Evolutionary conservation across 805 yeast genomes (phyloP).

Genomic region (Saccharomycopsis sp.): DNA sequence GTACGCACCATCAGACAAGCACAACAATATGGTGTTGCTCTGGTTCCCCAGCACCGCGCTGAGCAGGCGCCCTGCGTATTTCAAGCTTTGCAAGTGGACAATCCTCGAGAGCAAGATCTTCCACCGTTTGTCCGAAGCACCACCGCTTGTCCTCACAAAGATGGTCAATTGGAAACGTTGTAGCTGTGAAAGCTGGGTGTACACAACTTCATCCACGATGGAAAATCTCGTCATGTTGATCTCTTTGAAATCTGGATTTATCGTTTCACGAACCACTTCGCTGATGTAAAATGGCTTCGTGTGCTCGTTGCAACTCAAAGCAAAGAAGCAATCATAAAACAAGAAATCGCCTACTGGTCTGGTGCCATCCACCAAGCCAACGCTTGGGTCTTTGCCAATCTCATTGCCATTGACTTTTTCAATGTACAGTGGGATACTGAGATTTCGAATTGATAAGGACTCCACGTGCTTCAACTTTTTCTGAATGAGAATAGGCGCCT

Average conservation of each 20-base stretch:
- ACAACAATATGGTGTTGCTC: conserved; percentile 23
- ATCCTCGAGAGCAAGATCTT: not conserved
- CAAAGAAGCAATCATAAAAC: conserved; percentile 9
- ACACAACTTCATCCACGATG: not conserved
- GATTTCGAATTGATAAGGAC: conserved; percentile 14
- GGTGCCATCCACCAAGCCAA: too few relatives aligned
- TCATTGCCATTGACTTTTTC: too few relatives aligned
- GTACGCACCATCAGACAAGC: conserved; percentile 27
- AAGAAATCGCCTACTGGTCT: too few relatives aligned
- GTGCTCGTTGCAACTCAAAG: not conserved
- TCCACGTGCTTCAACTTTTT: conserved; percentile 16
- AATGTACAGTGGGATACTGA: not conserved
- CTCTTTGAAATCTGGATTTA: conserved; percentile 15
- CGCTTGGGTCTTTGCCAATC: too few relatives aligned
- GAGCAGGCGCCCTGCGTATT: conserved; percentile 1
- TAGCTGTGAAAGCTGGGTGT: conserved; percentile 1
- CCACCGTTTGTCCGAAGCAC: conserved; percentile 1
- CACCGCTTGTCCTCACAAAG: conserved; percentile 3
- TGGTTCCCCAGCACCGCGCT: not conserved
- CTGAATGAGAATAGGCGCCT: conserved; percentile 6
- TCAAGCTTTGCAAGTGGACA: conserved; percentile 1
- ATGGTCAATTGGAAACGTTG: conserved; percentile 10
- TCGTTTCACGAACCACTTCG: conserved; percentile 5
- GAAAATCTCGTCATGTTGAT: conserved; percentile 8
- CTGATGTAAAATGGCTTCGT: conserved; percentile 19